phyloP scores from a whole-genome alignment of 306 rosid species.

The Spatholobus suberectus region DNA sequence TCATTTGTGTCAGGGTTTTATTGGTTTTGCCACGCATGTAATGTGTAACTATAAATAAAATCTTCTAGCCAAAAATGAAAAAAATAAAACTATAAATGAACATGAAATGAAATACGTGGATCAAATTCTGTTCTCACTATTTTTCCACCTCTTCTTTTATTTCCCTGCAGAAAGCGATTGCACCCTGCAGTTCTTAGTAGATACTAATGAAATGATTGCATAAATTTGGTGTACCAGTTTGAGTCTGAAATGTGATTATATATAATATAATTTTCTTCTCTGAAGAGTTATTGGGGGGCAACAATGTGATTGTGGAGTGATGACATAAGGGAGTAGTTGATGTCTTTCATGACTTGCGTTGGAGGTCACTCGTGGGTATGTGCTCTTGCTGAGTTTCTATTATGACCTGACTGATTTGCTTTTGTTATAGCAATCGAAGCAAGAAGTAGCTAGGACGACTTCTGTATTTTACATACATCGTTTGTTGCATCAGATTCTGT shows the following conservation, averaged over 20 bases:
- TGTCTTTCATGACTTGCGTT: background rate
- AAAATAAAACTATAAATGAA: background rate
- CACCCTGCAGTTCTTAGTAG: background rate
- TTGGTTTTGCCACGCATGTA: constrained; percentile 50
- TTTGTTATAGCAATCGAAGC: background rate
- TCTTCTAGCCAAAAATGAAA: background rate
- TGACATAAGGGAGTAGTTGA: background rate
- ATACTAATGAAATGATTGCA: constrained; percentile 6
- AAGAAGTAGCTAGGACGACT: background rate
- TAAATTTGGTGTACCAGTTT: background rate
- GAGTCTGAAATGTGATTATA: background rate
- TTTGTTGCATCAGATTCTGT: background rate
- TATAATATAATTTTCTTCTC: background rate
- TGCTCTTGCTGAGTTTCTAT: background rate
- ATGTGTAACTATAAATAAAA: constrained; percentile 38
- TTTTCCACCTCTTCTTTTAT: background rate
- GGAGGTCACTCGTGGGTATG: background rate
- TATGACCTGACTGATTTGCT: background rate
- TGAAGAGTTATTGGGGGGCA: background rate
- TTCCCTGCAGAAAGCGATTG: background rate
- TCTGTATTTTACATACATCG: background rate
- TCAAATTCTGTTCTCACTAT: constrained; percentile 22
- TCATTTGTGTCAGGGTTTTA: constrained; percentile 44
- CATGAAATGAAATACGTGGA: constrained; percentile 35
- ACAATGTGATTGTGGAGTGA: background rate